Percentiles rank a stretch among this genome's conserved stretches.
phyloP scores from a whole-genome alignment of 768 basidiomycete genomes.

The Mycena haematopus region DNA sequence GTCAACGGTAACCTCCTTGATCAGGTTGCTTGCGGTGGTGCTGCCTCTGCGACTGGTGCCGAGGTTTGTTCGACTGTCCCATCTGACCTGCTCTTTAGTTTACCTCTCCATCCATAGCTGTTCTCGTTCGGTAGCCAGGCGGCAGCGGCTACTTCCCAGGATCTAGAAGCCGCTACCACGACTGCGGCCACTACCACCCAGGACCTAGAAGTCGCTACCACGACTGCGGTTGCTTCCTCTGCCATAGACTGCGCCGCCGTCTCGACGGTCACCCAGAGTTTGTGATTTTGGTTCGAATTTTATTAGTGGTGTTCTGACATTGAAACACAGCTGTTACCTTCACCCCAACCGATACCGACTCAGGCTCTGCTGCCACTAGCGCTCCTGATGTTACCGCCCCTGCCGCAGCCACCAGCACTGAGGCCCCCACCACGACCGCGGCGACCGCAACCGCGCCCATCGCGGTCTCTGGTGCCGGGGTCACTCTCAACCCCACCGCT shows the following conservation, averaged over 20 bases:
- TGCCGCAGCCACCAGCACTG: not conserved
- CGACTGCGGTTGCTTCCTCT: constrained; percentile 6
- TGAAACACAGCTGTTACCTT: constrained; percentile 11
- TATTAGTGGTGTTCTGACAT: too few relatives aligned
- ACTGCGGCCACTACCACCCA: not conserved
- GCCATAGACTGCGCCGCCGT: constrained; percentile 1
- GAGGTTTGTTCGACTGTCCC: constrained; percentile 19
- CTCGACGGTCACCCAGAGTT: constrained; percentile 5
- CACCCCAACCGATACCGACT: constrained; percentile 3
- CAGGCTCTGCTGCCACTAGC: not conserved
- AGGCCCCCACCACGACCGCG: not conserved
- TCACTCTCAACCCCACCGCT: constrained; percentile 28
- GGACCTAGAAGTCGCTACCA: not conserved
- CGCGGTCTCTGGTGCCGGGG: constrained; percentile 26
- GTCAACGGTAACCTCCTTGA: constrained; percentile 27
- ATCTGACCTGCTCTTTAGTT: not conserved
- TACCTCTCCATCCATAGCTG: constrained; percentile 13
- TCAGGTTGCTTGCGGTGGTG: constrained; percentile 28
- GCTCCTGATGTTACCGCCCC: not conserved
- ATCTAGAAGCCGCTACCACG: not conserved
- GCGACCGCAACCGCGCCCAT: constrained; percentile 1
- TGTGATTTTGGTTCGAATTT: not conserved
- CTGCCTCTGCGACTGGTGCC: constrained; percentile 23
- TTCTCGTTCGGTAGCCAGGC: constrained; percentile 31
- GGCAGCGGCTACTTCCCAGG: not conserved